A percentile compares a stretch with the other conserved stretches of the same genome.
These are phyloP conservation scores for Cladophialophora psammophila DNA, from an alignment of 2,329 filamentous ascomycete genomes.

Conservation along the genomic window DNA sequence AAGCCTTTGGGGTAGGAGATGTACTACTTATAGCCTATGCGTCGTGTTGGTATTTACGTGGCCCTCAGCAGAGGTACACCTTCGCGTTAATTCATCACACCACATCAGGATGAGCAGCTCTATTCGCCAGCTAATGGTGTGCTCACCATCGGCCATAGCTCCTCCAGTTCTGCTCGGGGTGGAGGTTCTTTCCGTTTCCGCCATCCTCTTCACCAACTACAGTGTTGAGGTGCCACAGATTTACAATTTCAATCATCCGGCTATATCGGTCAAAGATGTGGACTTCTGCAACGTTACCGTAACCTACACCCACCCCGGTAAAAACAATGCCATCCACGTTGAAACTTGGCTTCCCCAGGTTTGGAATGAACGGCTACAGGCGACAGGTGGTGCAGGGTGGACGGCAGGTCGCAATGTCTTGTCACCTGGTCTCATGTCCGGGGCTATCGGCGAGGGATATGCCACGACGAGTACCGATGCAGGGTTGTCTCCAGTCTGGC, in stretches of 20 bases:
- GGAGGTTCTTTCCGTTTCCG: neutral
- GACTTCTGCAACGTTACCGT: conserved; percentile 43
- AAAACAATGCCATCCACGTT: conserved; percentile 48
- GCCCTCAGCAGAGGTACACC: no score
- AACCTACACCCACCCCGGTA: conserved; percentile 53
- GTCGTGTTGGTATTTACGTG: no score
- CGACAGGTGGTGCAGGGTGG: conserved; percentile 49
- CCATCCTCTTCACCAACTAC: neutral
- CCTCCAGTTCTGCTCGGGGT: neutral
- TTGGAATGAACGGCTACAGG: conserved; percentile 52
- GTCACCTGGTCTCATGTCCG: conserved; percentile 23
- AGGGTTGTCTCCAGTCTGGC: conserved; percentile 10
- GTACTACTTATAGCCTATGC: no score
- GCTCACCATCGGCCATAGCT: no score
- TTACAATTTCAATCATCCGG: neutral
- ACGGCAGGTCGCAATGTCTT: conserved; percentile 6
- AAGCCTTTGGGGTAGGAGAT: no score
- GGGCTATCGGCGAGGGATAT: conserved; percentile 30
- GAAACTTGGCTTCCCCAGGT: conserved; percentile 47
- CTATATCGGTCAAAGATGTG: neutral
- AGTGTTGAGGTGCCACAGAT: neutral
- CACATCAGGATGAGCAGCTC: no score
- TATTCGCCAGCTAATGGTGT: no score
- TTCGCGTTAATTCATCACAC: no score
- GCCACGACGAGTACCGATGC: conserved; percentile 37